phyloP scores from a whole-genome alignment of 169 alveolate genomes.

The Amoebophrya sp. region DNA sequence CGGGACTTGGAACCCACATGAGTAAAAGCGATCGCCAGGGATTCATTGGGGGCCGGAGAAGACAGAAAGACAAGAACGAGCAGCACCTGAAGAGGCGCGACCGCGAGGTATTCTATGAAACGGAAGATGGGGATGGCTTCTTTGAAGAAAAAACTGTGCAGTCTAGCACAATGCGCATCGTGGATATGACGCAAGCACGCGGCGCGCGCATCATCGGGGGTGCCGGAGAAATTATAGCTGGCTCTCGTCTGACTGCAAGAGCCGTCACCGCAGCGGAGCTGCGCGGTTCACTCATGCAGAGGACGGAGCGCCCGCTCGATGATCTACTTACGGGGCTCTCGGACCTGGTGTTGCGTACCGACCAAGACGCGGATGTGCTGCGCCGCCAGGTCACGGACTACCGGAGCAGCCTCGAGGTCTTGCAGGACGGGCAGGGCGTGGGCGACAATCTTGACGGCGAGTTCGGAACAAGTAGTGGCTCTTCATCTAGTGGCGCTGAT shows the following conservation, averaged over 20 bases:
- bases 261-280: too few relatives aligned
- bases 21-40: not conserved
- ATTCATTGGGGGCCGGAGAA: not conserved
- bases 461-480: too few relatives aligned
- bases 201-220: not conserved
- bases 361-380: not conserved
- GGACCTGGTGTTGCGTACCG: not conserved
- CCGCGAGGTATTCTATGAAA: not conserved
- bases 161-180: not conserved
- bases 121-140: not conserved
- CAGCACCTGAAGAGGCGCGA: not conserved
- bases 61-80: too few relatives aligned
- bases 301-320: not conserved
- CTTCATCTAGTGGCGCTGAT: too few relatives aligned
- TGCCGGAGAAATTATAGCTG: too few relatives aligned
- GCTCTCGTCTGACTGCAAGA: too few relatives aligned
- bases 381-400: not conserved
- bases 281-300: too few relatives aligned
- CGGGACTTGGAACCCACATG: not conserved
- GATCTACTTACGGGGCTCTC: not conserved
- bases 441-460: too few relatives aligned
- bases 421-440: not conserved
- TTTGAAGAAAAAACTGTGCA: not conserved
- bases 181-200: constrained; percentile 7
- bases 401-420: not conserved